These are phyloP conservation scores for Tetraselmis chui DNA, from an alignment of 139 green algal genomes.

Conservation along the genomic window DNA sequence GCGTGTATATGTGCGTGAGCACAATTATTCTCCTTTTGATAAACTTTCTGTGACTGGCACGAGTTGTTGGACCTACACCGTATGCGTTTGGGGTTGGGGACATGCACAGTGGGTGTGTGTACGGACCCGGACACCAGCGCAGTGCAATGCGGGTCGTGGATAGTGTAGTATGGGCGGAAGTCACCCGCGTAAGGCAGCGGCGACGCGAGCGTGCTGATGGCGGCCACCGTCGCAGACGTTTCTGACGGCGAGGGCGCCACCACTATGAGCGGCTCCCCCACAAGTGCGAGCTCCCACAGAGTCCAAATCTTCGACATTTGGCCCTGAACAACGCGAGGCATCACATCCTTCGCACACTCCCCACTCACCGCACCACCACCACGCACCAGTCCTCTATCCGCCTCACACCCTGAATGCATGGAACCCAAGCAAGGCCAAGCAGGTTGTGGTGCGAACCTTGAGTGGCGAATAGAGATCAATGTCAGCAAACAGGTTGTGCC, in stretches of 20 bases:
- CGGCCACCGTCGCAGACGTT: conserved; percentile 52
- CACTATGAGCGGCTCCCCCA: conserved; percentile 72
- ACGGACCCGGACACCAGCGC: conserved; percentile 32
- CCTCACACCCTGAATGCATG: too few species aligned
- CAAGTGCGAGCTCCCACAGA: conserved; percentile 80
- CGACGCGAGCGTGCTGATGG: conserved; percentile 60
- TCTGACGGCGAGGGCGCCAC: conserved; percentile 58
- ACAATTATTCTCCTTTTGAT: too few species aligned
- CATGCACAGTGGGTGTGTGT: too few species aligned
- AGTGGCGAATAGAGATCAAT: conserved; percentile 46
- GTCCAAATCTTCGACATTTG: conserved; percentile 47
- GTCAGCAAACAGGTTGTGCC: conserved; percentile 37
- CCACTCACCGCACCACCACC: too few species aligned
- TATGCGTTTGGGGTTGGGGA: too few species aligned
- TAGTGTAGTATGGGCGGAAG: conserved; percentile 87
- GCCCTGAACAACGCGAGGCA: too few species aligned
- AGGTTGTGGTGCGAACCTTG: background rate
- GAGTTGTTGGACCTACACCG: too few species aligned
- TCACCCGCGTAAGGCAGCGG: conserved; percentile 74
- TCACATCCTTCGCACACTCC: too few species aligned
- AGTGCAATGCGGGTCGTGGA: conserved; percentile 76
- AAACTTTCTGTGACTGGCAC: too few species aligned
- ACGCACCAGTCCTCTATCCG: too few species aligned
- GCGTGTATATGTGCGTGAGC: too few species aligned
- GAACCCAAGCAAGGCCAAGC: too few species aligned